Evolutionary conservation across 371 early-diverging fungal genomes (phyloP).

Genomic region (Funneliformis caledonium): DNA sequence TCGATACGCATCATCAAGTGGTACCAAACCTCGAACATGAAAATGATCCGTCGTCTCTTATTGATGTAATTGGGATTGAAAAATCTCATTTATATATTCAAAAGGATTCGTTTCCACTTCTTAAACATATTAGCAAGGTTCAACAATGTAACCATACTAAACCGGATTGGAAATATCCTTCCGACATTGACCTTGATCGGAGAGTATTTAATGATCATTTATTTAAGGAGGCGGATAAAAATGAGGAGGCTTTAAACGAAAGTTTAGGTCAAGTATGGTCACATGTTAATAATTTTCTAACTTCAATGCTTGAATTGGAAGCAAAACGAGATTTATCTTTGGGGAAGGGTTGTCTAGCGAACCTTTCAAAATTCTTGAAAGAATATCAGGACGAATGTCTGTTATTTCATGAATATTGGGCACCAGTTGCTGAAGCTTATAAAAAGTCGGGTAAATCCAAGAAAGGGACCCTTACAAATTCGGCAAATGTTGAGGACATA

Average conservation of each 20-base stretch:
- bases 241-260: constrained; percentile 4
- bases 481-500: constrained; percentile 20
- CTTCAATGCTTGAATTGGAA: constrained; percentile 20
- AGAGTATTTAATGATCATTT: constrained; percentile 70
- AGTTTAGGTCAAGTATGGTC: constrained; percentile 18
- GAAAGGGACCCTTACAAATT: not conserved
- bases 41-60: constrained; percentile 40
- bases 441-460: constrained; percentile 19
- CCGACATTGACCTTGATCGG: constrained; percentile 74
- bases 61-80: constrained; percentile 56
- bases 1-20: constrained; percentile 41
- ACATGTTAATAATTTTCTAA: constrained; percentile 16
- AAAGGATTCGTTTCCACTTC: constrained; percentile 66
- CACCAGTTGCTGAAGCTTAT: constrained; percentile 33
- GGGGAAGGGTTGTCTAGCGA: constrained; percentile 5
- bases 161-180: constrained; percentile 66
- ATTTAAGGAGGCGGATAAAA: constrained; percentile 33
- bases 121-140: constrained; percentile 67
- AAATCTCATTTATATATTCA: constrained; percentile 65
- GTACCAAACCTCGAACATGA: not conserved
- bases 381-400: constrained; percentile 1
- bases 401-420: constrained; percentile 40
- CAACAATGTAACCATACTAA: constrained; percentile 75
- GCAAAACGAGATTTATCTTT: constrained; percentile 15
- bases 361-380: constrained; percentile 17